These are phyloP conservation scores for Tinospora cordifolia DNA, from an alignment of 164 flowering plant genomes.

Conservation along the genomic window DNA sequence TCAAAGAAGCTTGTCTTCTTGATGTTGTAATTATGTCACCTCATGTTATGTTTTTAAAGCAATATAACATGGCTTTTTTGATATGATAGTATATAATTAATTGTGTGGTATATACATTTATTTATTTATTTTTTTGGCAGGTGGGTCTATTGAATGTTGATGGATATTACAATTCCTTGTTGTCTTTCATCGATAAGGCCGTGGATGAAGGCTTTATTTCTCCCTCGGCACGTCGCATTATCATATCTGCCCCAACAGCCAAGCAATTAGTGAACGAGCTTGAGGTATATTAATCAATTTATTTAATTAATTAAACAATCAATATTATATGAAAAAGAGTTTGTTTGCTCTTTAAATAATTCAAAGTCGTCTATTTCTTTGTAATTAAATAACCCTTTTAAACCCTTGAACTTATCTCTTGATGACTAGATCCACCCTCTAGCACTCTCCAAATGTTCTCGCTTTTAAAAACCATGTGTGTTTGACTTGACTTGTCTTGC, in stretches of 20 bases:
- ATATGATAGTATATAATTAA: not conserved
- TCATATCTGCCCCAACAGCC: conserved; percentile 80
- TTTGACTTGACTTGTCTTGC: conserved; percentile 1
- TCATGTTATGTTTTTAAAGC: not conserved
- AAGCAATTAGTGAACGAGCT: conserved; percentile 59
- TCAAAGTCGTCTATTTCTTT: not conserved
- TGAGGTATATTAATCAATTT: conserved; percentile 61
- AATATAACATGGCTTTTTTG: conserved; percentile 1
- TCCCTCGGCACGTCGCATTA: conserved; percentile 67
- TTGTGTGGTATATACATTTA: not conserved
- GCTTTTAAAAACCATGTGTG: not conserved
- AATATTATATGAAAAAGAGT: not conserved
- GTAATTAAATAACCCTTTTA: not conserved
- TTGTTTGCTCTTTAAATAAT: not conserved
- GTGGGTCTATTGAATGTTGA: conserved; percentile 94
- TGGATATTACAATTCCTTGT: conserved; percentile 70
- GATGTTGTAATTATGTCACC: not conserved
- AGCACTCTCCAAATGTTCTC: not conserved
- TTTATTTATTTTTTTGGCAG: conserved; percentile 31
- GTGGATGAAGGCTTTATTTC: conserved; percentile 93
- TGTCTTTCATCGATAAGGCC: conserved; percentile 82
- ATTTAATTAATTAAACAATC: not conserved
- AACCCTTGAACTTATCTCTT: not conserved
- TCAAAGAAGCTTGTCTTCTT: conserved; percentile 9
- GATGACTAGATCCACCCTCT: not conserved